Evolutionary conservation across 495 filamentous ascomycete genomes (phyloP), one percentile per base, ranked within the genome.

Genomic region (Tuber indicum): DNA sequence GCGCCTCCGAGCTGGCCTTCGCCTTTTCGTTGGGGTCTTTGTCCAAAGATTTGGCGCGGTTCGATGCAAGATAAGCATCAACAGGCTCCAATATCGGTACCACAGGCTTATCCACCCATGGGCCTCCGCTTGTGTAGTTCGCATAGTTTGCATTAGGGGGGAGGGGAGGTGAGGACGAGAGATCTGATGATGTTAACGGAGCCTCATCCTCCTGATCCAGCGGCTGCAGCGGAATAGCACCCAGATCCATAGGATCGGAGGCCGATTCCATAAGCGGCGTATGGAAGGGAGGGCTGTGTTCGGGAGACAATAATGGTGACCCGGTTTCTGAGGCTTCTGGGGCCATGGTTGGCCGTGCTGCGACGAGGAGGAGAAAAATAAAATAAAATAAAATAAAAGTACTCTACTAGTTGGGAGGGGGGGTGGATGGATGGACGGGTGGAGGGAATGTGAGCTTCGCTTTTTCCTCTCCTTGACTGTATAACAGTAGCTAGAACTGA

Each of bases 301-400:
- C 47, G n/a, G 73, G 52, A 71, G 62, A 47, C 41, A 12, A 42
- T 41, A 72, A 23, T 17, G 73, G 73, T 36, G 62, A 74, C 73
- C 73, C 39, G 73, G 42, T 47, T 72, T 47, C 73, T n/a, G 32
- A 62, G 23, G 52, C 71, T 74, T 74, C 44, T 23, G 43, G 41
- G 49, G 19, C 46, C 43, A 62, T 49, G 73, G 73, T 42, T 74
- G 62, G 49, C 62, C 36, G 43, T 62, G 39, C 47, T 42, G 46
- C 73, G 62, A 47, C 41, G 73, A 74, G 23, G 47, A 47, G 62
- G 62, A 42, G 39, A 74, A 74, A 26, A 62, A 45, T 74, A 71
- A 49, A 39, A 47, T 47, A 74, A 36, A 26, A 12, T 71, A 72
- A 62, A 49, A 41, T 41, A 41, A 62, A 23, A 26, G 71, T 72